A percentile compares a stretch with the other conserved stretches of the same genome.
These are phyloP conservation scores for Mesembryanthemum crystallinum DNA, from an alignment of 148 eudicot species.

Conservation along the genomic window DNA sequence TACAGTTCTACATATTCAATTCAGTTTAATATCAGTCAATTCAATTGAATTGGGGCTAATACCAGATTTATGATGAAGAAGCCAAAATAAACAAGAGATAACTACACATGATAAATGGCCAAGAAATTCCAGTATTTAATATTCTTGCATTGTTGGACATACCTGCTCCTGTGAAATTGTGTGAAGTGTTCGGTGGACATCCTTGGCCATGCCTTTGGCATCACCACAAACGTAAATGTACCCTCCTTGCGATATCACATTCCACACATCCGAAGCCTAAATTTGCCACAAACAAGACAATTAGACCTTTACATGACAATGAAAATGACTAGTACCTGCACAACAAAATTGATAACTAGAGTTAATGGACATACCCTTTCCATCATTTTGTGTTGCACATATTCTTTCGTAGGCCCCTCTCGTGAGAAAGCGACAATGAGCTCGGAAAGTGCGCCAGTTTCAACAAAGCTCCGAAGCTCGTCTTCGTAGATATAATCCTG, in stretches of 20 bases:
- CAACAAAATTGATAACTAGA: background rate
- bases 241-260: slow-evolving; percentile 72
- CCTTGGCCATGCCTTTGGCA: slow-evolving; percentile 99
- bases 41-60: too few relatives aligned
- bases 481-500: slow-evolving; percentile 90
- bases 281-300: background rate
- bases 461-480: slow-evolving; percentile 68
- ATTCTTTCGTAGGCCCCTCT: slow-evolving; percentile 85
- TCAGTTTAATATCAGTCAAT: too few relatives aligned
- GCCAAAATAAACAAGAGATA: background rate
- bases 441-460: slow-evolving; percentile 77
- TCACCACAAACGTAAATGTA: slow-evolving; percentile 93
- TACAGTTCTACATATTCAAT: too few relatives aligned
- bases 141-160: slow-evolving; percentile 10
- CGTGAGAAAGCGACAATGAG: slow-evolving; percentile 89
- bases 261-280: slow-evolving; percentile 61
- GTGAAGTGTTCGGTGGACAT: slow-evolving; percentile 91
- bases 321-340: slow-evolving; percentile 19
- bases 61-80: background rate
- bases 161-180: slow-evolving; percentile 94
- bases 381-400: slow-evolving; percentile 90
- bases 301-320: background rate
- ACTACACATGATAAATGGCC: background rate
- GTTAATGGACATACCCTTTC: slow-evolving; percentile 49
- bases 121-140: background rate